These are phyloP conservation scores for Drosera spatulata DNA, from an alignment of 179 eudicot species.

Conservation along the genomic window DNA sequence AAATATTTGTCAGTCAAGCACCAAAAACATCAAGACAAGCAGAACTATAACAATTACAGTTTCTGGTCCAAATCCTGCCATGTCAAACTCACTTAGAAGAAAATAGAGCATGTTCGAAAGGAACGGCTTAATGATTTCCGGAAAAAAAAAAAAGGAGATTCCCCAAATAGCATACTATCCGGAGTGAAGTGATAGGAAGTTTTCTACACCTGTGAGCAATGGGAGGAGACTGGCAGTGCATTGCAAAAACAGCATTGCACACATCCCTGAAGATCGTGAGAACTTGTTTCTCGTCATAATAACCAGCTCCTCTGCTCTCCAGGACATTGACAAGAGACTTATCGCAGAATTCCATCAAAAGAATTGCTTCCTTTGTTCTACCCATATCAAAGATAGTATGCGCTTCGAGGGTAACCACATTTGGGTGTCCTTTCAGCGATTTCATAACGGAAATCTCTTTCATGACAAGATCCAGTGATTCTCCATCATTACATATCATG, in stretches of 20 bases:
- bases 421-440: conserved; percentile 89
- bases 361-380: conserved; percentile 83
- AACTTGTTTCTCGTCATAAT: conserved; percentile 82
- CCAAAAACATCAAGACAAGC: no score
- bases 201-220: conserved; percentile 78
- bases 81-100: no score
- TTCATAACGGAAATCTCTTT: conserved; percentile 90
- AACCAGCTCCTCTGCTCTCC: conserved; percentile 86
- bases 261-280: conserved; percentile 75
- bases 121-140: background rate
- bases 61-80: no score
- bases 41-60: no score
- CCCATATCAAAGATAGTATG: conserved; percentile 84
- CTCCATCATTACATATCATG: conserved; percentile 92
- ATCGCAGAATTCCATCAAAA: conserved; percentile 93
- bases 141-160: background rate
- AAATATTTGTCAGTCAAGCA: background rate
- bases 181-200: background rate
- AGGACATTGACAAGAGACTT: conserved; percentile 80
- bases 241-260: conserved; percentile 94
- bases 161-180: no score
- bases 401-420: conserved; percentile 58
- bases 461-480: conserved; percentile 69
- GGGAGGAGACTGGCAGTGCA: conserved; percentile 95
- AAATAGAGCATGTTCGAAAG: no score